Evolutionary conservation across 2,329 filamentous ascomycete genomes (phyloP), one percentile per base, ranked within the genome.

Genomic region (Colletotrichum tanaceti): DNA sequence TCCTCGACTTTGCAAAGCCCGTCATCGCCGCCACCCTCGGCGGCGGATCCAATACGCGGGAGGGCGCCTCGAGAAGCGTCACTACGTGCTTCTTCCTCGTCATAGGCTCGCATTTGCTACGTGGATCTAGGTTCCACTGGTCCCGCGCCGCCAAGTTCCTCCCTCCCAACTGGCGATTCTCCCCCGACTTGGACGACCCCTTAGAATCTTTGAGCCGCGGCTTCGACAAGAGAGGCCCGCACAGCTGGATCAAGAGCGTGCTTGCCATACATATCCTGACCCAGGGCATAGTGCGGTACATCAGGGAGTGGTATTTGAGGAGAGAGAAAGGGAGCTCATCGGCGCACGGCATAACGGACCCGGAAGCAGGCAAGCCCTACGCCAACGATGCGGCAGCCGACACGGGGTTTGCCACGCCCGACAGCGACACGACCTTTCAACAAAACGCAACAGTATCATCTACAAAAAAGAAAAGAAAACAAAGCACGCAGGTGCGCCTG

Each of bases 21-120:
- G 93, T 97, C 76, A 97, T 98, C 76, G 94, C 94, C 67, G 89
- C 97, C 66, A 97, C 94, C 0, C 83, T 98, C 13, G 94, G 94
- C 71, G 94, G 94, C 69, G 93, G 93, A 68, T 91, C 89, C 9
- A 89, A 87, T 71, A 88, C 89, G 9, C 87, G 86, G 73, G 87
- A 90, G 69, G 89, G 90, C 59, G 89, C 90, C 5, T 90, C 90
- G 63, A 89, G 90, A 74, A 93, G 91, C 75, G 88, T 93, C 54
- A 84, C 92, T 58, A 87, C 91, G 47, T 93, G 91, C 77, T 86
- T 92, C 72, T 82, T 87, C 72, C 90, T 93, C 78, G 90, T 94
- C 50, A 73, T 87, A 50, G 77, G 85, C 16, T 86, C 86, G 32
- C 86, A 88, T 71, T 78, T 86, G 18, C 75, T 85, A 13, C 82